These are phyloP conservation scores for Globisporangium ultimum DNA, from an alignment of 352 stramenopile genomes.

Conservation along the genomic window DNA sequence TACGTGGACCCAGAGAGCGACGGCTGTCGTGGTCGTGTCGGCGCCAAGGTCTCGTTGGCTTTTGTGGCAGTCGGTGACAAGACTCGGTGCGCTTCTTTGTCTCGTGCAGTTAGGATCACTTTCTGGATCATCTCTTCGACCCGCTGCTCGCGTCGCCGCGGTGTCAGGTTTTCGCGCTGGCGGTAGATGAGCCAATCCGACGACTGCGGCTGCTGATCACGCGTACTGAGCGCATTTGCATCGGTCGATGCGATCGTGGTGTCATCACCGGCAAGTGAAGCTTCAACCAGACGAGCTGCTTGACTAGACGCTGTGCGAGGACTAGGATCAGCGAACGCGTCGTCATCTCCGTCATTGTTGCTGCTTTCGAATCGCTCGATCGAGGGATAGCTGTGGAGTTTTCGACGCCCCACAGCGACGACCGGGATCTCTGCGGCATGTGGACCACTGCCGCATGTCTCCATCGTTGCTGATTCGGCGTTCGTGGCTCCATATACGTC, in stretches of 20 bases:
- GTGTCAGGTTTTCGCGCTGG: slow-evolving; percentile 33
- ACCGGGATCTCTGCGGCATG: neutral
- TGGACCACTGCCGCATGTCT: neutral
- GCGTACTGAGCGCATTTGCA: too few species aligned
- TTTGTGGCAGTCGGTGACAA: slow-evolving; percentile 1
- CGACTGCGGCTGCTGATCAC: slow-evolving; percentile 7
- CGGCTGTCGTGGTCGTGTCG: slow-evolving; percentile 24
- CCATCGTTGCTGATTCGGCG: too few species aligned
- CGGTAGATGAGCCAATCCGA: slow-evolving; percentile 66
- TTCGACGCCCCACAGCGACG: neutral
- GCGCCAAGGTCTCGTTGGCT: slow-evolving; percentile 3
- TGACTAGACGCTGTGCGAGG: neutral
- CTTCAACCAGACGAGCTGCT: too few species aligned
- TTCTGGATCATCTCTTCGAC: slow-evolving; percentile 42
- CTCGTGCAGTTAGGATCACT: slow-evolving; percentile 12
- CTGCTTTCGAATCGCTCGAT: neutral
- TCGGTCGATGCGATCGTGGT: too few species aligned
- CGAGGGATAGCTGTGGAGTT: neutral
- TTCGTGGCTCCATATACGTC: neutral
- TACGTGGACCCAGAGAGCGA: slow-evolving; percentile 37
- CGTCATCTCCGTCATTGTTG: neutral
- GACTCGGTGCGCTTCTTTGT: neutral
- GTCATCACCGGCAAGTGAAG: too few species aligned
- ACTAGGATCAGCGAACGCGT: neutral
- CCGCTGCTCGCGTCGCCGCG: slow-evolving; percentile 35